These are phyloP conservation scores for Wickerhamomyces bovis DNA, from an alignment of 805 yeast genomes.

Conservation along the genomic window DNA sequence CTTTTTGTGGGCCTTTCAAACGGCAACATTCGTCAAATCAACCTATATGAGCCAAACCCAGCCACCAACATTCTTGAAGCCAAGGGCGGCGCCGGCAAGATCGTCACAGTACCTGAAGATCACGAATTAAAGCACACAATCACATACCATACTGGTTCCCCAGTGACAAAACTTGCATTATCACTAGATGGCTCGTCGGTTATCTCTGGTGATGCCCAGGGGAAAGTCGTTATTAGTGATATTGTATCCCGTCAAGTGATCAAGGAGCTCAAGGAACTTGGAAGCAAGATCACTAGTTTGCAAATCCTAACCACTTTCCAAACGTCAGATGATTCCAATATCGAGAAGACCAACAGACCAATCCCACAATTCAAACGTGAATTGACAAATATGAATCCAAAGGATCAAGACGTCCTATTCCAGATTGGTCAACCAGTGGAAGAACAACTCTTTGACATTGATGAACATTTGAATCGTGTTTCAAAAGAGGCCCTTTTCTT, in stretches of 20 bases:
- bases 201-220: conserved; percentile 68
- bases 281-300: conserved; percentile 14
- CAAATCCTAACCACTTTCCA: conserved; percentile 13
- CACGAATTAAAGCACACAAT: conserved; percentile 44
- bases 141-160: conserved; percentile 38
- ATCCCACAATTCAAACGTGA: conserved; percentile 66
- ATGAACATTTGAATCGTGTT: conserved; percentile 42
- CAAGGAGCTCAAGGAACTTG: conserved; percentile 40
- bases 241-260: conserved; percentile 61
- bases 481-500: conserved; percentile 48
- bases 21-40: conserved; percentile 55
- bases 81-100: conserved; percentile 25
- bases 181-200: conserved; percentile 72
- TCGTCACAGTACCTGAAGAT: conserved; percentile 37
- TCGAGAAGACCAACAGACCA: conserved; percentile 25
- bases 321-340: conserved; percentile 2
- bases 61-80: conserved; percentile 24
- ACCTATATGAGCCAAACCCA: conserved; percentile 36
- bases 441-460: conserved; percentile 33
- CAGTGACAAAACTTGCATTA: conserved; percentile 48
- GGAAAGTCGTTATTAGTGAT: conserved; percentile 65
- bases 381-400: conserved; percentile 35
- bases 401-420: conserved; percentile 38
- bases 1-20: conserved; percentile 62
- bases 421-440: conserved; percentile 25